Evolutionary conservation across 441 rosid species (phyloP).

Genomic region (Adansonia grandidieri): DNA sequence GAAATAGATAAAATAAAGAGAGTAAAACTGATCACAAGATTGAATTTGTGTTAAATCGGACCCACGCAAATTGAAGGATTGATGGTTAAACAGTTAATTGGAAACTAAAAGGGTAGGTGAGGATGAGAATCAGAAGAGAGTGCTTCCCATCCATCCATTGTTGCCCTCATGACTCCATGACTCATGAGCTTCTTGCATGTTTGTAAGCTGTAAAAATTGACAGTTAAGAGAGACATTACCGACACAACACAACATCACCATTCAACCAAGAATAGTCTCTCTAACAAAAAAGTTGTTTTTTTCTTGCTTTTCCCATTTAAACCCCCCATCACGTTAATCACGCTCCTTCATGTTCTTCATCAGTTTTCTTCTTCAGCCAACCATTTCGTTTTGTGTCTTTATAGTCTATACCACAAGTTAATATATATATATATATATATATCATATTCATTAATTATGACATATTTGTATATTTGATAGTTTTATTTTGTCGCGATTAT

Average conservation of each 20-base stretch:
- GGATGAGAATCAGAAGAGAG: conserved; percentile 29
- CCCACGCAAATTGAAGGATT: too few species aligned
- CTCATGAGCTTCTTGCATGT: conserved; percentile 66
- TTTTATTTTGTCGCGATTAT: too few species aligned
- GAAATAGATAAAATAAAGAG: too few species aligned
- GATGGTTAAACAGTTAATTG: too few species aligned
- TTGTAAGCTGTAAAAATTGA: conserved; percentile 32
- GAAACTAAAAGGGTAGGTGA: not conserved
- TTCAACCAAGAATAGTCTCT: not conserved
- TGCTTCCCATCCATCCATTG: not conserved
- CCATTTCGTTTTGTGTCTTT: conserved; percentile 4
- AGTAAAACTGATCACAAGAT: too few species aligned
- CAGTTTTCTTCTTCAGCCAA: conserved; percentile 23
- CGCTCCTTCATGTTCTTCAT: conserved; percentile 42
- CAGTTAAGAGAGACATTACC: conserved; percentile 34
- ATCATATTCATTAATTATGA: not conserved
- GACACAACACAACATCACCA: not conserved
- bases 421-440: not conserved
- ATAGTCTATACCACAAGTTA: not conserved
- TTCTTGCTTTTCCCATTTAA: conserved; percentile 1
- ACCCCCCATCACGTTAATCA: conserved; percentile 52
- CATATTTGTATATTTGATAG: too few species aligned
- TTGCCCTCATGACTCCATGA: conserved; percentile 36
- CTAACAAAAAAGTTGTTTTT: conserved; percentile 25
- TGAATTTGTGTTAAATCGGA: too few species aligned